phyloP scores from a whole-genome alignment of 2,329 filamentous ascomycete species.

The Amphichorda felina region DNA sequence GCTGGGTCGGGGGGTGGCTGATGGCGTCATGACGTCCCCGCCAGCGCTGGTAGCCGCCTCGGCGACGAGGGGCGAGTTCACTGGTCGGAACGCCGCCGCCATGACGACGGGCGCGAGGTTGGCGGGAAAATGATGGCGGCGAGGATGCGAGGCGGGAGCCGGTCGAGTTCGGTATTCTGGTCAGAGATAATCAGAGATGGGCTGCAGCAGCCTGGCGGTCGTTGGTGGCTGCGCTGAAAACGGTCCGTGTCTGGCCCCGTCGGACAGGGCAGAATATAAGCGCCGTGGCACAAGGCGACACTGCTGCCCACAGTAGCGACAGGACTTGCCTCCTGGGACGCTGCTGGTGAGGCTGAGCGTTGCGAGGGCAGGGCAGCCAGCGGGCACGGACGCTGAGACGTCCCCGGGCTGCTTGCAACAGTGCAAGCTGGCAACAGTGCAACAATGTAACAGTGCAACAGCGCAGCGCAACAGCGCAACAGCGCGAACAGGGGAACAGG shows the following conservation, averaged over 20 bases:
- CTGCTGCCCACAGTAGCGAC: too few species aligned
- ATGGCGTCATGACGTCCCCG: conserved; percentile 24
- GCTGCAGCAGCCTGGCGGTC: background rate
- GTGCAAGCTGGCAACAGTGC: too few species aligned
- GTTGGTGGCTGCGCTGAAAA: background rate
- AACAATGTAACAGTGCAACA: too few species aligned
- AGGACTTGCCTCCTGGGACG: background rate
- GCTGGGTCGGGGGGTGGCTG: conserved; percentile 20
- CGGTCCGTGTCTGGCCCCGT: background rate
- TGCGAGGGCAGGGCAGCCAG: background rate
- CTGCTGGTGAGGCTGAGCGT: background rate
- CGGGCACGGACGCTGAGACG: background rate
- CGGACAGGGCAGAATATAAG: background rate
- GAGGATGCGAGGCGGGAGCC: conserved; percentile 1
- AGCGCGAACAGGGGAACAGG: too few species aligned
- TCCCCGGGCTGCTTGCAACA: too few species aligned
- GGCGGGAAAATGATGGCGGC: background rate
- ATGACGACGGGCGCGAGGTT: conserved; percentile 15
- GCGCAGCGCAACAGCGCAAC: too few species aligned
- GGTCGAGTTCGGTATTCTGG: background rate
- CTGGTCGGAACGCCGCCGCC: conserved; percentile 36
- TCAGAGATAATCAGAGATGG: background rate
- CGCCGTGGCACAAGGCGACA: too few species aligned
- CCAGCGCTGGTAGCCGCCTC: conserved; percentile 13
- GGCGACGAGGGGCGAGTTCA: conserved; percentile 24